Evolutionary conservation across 2,329 filamentous ascomycete species (phyloP).

Genomic region (Talaromyces rugulosus): DNA sequence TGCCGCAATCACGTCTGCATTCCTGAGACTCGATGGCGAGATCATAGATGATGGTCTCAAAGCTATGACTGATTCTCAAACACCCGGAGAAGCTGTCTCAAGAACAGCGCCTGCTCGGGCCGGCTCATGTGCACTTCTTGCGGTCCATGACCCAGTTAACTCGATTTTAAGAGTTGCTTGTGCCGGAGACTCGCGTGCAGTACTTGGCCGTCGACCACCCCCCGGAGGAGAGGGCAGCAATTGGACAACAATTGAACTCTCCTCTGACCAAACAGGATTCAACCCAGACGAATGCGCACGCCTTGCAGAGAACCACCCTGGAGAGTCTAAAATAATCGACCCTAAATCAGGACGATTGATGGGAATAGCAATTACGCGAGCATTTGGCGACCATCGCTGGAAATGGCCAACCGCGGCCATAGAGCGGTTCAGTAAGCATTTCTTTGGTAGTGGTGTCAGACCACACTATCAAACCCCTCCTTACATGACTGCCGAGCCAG

Average conservation of each 20-base stretch:
- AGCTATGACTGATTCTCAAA: background rate
- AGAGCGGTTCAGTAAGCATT: background rate
- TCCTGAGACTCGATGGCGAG: background rate
- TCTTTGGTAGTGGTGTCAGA: background rate
- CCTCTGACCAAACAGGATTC: slow-evolving; percentile 60
- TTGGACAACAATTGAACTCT: background rate
- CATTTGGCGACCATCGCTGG: slow-evolving; percentile 66
- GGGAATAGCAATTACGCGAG: slow-evolving; percentile 59
- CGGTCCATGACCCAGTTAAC: slow-evolving; percentile 55
- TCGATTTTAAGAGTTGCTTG: slow-evolving; percentile 59
- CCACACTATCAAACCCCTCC: slow-evolving; percentile 48
- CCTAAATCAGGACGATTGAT: slow-evolving; percentile 55
- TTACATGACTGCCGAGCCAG: slow-evolving; percentile 65
- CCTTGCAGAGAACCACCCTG: slow-evolving; percentile 57
- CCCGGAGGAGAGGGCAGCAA: background rate
- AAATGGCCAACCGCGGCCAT: slow-evolving; percentile 51
- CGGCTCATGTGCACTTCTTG: slow-evolving; percentile 62
- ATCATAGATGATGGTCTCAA: background rate
- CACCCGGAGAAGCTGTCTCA: slow-evolving; percentile 17
- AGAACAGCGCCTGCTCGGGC: slow-evolving; percentile 31
- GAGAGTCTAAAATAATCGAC: slow-evolving; percentile 53
- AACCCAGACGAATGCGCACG: slow-evolving; percentile 56
- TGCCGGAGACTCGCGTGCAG: slow-evolving; percentile 64
- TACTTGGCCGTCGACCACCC: slow-evolving; percentile 45
- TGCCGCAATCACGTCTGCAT: background rate